Evolutionary conservation across 2,329 filamentous ascomycete species (phyloP).

Genomic region (Metarhizium brunneum): DNA sequence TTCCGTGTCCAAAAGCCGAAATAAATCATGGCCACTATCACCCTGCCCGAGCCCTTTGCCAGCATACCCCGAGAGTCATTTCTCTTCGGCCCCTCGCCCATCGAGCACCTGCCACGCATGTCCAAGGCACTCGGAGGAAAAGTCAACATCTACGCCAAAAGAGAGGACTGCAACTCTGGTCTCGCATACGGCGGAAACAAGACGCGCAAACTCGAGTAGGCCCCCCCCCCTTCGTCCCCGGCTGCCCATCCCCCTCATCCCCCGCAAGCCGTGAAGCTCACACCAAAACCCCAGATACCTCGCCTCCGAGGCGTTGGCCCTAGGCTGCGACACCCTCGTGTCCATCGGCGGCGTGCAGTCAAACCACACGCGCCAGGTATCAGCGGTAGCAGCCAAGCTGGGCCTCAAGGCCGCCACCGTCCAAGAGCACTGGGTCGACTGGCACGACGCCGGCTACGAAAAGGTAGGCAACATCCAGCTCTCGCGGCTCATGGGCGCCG

Average conservation of each 20-base stretch:
- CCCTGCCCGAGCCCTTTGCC: slow-evolving; percentile 50
- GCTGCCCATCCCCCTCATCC: not conserved
- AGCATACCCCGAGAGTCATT: slow-evolving; percentile 52
- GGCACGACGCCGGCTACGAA: slow-evolving; percentile 48
- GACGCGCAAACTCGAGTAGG: slow-evolving; percentile 55
- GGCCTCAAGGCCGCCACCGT: slow-evolving; percentile 44
- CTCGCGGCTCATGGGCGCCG: slow-evolving; percentile 56
- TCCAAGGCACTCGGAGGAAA: slow-evolving; percentile 49
- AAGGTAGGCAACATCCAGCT: slow-evolving; percentile 65
- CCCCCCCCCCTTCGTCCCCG: not conserved
- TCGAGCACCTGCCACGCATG: slow-evolving; percentile 58
- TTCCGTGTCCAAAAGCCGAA: not conserved
- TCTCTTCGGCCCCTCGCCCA: slow-evolving; percentile 59
- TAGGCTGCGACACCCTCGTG: slow-evolving; percentile 52
- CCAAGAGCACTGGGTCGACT: slow-evolving; percentile 62
- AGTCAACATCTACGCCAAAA: slow-evolving; percentile 59
- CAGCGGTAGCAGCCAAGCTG: slow-evolving; percentile 48
- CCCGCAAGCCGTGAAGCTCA: not conserved
- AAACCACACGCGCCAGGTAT: slow-evolving; percentile 61
- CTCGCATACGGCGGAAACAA: slow-evolving; percentile 63
- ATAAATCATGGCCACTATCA: not conserved
- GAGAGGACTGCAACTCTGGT: slow-evolving; percentile 61
- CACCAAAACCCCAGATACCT: slow-evolving; percentile 39
- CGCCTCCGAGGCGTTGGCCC: slow-evolving; percentile 49
- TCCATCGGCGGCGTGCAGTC: slow-evolving; percentile 60